A percentile compares a stretch with the other conserved stretches of the same genome.
Evolutionary conservation across 768 basidiomycete species (phyloP).

Genomic region (Antrodiella citrinella): DNA sequence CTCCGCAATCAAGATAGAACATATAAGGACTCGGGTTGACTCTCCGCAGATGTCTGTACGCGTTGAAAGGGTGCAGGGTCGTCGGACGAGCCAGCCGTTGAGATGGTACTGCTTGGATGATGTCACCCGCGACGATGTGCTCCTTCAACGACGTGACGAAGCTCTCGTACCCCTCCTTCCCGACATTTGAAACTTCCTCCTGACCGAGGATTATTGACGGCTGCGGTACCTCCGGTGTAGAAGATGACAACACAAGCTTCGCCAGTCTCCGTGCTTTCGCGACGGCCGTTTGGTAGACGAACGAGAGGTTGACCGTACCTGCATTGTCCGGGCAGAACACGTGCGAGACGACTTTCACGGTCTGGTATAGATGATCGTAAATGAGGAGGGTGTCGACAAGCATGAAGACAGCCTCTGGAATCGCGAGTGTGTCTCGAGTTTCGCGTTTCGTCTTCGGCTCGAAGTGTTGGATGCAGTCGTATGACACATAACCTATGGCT

Average conservation of each 20-base stretch:
- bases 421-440: conserved; percentile 69
- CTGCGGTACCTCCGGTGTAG: conserved; percentile 61
- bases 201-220: conserved; percentile 55
- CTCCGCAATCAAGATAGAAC: conserved; percentile 95
- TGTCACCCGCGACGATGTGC: conserved; percentile 93
- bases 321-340: conserved; percentile 77
- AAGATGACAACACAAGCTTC: conserved; percentile 45
- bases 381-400: conserved; percentile 91
- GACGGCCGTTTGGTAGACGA: conserved; percentile 85
- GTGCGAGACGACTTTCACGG: conserved; percentile 91
- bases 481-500: conserved; percentile 94
- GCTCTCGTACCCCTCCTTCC: conserved; percentile 82
- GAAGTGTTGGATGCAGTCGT: conserved; percentile 94
- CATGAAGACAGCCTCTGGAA: conserved; percentile 97
- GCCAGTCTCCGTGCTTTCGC: conserved; percentile 78
- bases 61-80: conserved; percentile 91
- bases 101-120: conserved; percentile 97
- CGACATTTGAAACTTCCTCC: conserved; percentile 81
- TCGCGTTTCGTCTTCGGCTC: conserved; percentile 84
- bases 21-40: conserved; percentile 98
- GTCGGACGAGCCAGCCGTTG: conserved; percentile 86
- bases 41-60: conserved; percentile 86
- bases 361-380: conserved; percentile 96
- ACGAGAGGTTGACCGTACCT: conserved; percentile 59
- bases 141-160: conserved; percentile 92